Percentiles rank a stretch among this genome's conserved stretches.
These are phyloP conservation scores for Sistotremastrum suecicum DNA, from an alignment of 768 basidiomycete species.

Conservation along the genomic window DNA sequence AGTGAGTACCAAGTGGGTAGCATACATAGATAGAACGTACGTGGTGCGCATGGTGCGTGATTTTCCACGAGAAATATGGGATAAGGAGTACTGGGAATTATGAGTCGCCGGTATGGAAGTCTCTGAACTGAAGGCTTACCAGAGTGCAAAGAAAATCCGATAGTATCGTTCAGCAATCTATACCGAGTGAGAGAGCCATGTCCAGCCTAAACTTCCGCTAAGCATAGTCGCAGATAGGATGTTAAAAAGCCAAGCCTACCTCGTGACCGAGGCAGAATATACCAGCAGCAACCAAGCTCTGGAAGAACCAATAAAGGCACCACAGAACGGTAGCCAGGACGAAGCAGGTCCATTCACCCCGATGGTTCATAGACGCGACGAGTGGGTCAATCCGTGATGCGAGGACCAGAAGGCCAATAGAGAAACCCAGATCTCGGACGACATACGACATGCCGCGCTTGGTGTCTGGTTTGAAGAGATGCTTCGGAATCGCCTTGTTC, in stretches of 20 bases:
- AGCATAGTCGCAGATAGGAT: background rate
- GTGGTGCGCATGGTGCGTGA: slow-evolving; percentile 17
- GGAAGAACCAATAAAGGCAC: slow-evolving; percentile 35
- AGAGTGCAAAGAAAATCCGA: slow-evolving; percentile 16
- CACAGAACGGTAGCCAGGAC: slow-evolving; percentile 24
- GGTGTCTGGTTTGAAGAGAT: slow-evolving; percentile 31
- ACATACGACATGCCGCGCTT: slow-evolving; percentile 28
- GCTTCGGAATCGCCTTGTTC: slow-evolving; percentile 40
- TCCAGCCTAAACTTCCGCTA: slow-evolving; percentile 11
- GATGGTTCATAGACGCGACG: slow-evolving; percentile 20
- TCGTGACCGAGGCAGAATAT: slow-evolving; percentile 35
- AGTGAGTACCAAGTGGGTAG: background rate
- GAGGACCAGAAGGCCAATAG: slow-evolving; percentile 27
- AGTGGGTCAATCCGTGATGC: slow-evolving; percentile 30
- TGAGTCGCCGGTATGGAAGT: too few species aligned
- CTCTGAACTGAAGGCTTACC: slow-evolving; percentile 4
- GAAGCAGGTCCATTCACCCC: slow-evolving; percentile 16
- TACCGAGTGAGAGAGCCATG: slow-evolving; percentile 14
- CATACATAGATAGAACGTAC: slow-evolving; percentile 7
- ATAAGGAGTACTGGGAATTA: slow-evolving; percentile 14
- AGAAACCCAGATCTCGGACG: slow-evolving; percentile 29
- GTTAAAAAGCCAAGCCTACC: background rate
- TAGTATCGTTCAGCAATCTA: slow-evolving; percentile 14
- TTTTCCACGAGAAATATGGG: slow-evolving; percentile 19
- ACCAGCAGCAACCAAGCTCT: slow-evolving; percentile 35